Percentiles rank a stretch among this genome's conserved stretches.
Evolutionary conservation across 805 yeast genomes (phyloP).

Genomic region (Kodamaea restingae): DNA sequence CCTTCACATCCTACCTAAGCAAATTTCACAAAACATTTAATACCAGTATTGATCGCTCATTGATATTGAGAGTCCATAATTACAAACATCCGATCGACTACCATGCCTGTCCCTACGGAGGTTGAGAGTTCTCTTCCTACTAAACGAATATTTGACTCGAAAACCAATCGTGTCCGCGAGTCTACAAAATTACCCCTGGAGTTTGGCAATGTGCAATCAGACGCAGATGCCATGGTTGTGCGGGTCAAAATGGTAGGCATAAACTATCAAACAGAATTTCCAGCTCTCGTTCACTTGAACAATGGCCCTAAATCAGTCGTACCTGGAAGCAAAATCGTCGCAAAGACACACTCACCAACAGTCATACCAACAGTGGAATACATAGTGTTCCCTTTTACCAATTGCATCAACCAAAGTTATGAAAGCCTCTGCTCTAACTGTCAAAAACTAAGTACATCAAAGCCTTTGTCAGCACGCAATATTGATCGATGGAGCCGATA

Average conservation of each 20-base stretch:
- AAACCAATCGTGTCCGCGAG: conserved; percentile 18
- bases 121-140: conserved; percentile 3
- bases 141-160: conserved; percentile 24
- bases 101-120: not conserved
- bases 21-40: no score
- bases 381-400: conserved; percentile 31
- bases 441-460: conserved; percentile 1
- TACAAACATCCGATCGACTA: no score
- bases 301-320: conserved; percentile 13
- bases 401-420: conserved; percentile 25
- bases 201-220: conserved; percentile 11
- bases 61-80: no score
- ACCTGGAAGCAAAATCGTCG: conserved; percentile 34
- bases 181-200: conserved; percentile 25
- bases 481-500: conserved; percentile 11
- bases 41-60: no score
- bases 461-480: conserved; percentile 4
- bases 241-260: conserved; percentile 27
- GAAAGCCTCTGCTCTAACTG: conserved; percentile 19
- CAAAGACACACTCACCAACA: conserved; percentile 15
- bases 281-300: conserved; percentile 10
- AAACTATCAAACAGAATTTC: conserved; percentile 26
- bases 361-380: conserved; percentile 11
- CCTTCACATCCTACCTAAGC: no score
- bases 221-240: conserved; percentile 19